Base-by-base conservation (phyloP, 306 rosid genomes). In the Casuarina cunninghamiana region DNA sequence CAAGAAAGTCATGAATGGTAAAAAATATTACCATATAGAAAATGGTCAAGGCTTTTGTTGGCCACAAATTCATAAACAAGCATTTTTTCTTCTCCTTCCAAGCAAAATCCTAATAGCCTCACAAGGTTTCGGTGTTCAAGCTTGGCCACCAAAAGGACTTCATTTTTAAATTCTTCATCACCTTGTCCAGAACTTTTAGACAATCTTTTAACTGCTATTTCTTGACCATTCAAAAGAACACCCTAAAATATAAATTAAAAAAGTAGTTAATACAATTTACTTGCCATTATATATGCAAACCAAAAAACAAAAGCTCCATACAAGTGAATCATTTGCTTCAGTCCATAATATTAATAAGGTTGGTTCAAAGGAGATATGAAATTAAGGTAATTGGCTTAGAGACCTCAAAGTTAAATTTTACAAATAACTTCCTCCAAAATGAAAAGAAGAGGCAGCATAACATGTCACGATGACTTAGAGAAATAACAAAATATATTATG, bases 71-170 rank as follows among this genome's bases (percentile, higher is more conserved):
- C 85, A 19, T 76, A 81, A 10, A 81, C 11, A 5, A 77, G 75
- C 5, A 81, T n/a, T 37, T 72, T 81, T 9, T 81, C 75, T 10
- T 78, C 39, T 65, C 45, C 51, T 66, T 84, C 54, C 58, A 77
- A 69, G 83, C 86, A 82, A 53, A 84, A 87, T 19, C 90, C 86
- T 6, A 82, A 50, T 2, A 87, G 81, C 46, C 71, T 15, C 5
- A 79, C 88, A 35, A 87, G 73, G 77, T 87, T 87, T 10, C 86
- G 37, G 21, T 82, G 88, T 10, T 82, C 83, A 69, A 87, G 86
- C 74, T 77, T 84, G 35, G 86, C 83, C 1, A 87, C 75, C 5
- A 87, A 37, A 1, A 67, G 4, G 35, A 87, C 79, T 66, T 87
- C 85, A 46, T 79, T 87, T 65, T 80, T 79, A 43, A 87, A 84